Base-by-base conservation (phyloP, 208 protist genomes). In the Trypanosoma lewisi region DNA sequence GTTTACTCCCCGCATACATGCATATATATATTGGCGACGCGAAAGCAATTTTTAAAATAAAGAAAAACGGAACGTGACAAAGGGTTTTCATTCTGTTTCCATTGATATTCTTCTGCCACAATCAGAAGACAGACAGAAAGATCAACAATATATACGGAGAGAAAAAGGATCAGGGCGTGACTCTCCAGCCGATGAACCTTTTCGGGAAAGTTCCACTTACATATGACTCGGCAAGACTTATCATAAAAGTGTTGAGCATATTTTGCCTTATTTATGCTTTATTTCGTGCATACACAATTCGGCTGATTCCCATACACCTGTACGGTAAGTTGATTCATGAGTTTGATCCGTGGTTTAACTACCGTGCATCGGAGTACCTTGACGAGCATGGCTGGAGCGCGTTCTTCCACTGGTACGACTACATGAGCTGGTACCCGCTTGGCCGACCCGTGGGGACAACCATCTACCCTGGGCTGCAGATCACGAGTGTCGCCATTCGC, bases 351-450 rank as follows among this genome's bases (percentile, higher is more conserved):
- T 95, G 89, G 86, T 98, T 98, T 77, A 97, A 98, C 79, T 97
- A 82, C 75, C 86, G 93, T 45, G 85, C 92, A 14, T 85, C 94
- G 34, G 51, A 97, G 80, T 97, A 98, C 71, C 78, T 98, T 28
- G 79, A 69, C 25, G 68, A 89, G 27, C 68, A 99, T 65, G 98
- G 98, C 63, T 96, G 92, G 67, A 80, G 88, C 47, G 84, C 98
- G 45, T 99, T 99, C 82, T 88, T 97, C 66, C 97, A 98, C 82
- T 99, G 98, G 98, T 99, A 99, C 70, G 98, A 99, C 86, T 87
- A 98, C 58, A 83, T 80, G 60, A 83, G 86, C 48, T 99, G 98
- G 98, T 99, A 99, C 78, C 98, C 98, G 59, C 80, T 99, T n/a
- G 98, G 98, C 36, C 79, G 98, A 42, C 96, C 97, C 47, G 97